Conservation (phyloP, 441 rosid genomes). For the Isatis lusitanica region DNA sequence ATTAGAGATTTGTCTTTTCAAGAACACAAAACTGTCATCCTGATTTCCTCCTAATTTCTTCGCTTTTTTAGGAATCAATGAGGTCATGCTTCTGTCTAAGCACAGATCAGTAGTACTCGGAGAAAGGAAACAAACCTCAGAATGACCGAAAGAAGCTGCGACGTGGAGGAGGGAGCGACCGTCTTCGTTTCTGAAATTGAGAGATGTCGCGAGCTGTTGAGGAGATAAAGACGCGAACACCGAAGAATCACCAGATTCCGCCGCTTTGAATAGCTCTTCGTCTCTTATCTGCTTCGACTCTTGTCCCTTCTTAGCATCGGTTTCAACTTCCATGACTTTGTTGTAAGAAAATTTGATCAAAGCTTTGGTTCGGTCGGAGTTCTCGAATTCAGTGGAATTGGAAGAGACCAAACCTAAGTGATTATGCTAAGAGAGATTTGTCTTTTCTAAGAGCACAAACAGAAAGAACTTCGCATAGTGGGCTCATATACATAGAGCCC, state of each 20-base stretch:
- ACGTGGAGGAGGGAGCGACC: constrained; percentile 89
- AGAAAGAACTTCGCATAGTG: background rate
- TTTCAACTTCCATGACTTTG: constrained; percentile 43
- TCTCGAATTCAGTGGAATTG: background rate
- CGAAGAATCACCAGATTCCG: constrained; percentile 73
- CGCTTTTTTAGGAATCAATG: background rate
- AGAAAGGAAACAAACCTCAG: constrained; percentile 43
- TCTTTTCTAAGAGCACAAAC: no score
- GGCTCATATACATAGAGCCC: background rate
- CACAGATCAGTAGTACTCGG: background rate
- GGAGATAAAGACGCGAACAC: constrained; percentile 52
- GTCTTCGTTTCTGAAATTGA: constrained; percentile 71
- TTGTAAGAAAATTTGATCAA: background rate
- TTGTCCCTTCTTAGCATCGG: constrained; percentile 36
- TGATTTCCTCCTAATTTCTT: no score
- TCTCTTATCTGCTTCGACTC: constrained; percentile 42
- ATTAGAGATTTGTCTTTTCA: no score
- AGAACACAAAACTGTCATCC: background rate
- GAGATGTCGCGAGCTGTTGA: constrained; percentile 47
- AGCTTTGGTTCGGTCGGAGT: background rate
- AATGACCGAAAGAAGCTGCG: constrained; percentile 58
- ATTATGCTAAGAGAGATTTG: background rate
- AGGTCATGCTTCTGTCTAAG: background rate
- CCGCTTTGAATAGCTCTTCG: constrained; percentile 69
- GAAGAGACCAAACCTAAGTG: background rate